phyloP scores from a whole-genome alignment of 2,329 filamentous ascomycete genomes.

The Penicillium sclerotiorum region DNA sequence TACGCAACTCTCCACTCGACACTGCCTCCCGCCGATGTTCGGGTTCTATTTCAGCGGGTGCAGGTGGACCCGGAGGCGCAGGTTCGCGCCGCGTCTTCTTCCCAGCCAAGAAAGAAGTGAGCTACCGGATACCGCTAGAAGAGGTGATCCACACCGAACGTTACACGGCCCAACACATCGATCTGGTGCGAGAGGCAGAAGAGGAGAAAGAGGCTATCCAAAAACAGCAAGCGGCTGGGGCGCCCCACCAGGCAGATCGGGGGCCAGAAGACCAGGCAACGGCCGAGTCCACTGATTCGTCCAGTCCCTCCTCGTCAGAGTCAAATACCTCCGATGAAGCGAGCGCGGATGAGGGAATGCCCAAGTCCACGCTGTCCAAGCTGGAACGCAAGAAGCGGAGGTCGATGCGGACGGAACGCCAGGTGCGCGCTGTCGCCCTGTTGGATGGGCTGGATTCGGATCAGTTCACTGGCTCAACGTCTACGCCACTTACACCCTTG shows the following conservation, averaged over 20 bases:
- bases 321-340: conserved; percentile 36
- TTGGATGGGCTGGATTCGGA: conserved; percentile 50
- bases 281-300: conserved; percentile 26
- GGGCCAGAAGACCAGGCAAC: conserved; percentile 20
- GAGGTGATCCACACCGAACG: conserved; percentile 61
- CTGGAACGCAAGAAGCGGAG: conserved; percentile 42
- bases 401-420: conserved; percentile 34
- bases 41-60: conserved; percentile 38
- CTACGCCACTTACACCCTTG: conserved; percentile 56
- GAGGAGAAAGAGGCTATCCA: neutral
- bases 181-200: conserved; percentile 43
- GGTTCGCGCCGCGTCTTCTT: conserved; percentile 47
- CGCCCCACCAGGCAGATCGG: conserved; percentile 11
- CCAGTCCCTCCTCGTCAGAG: conserved; percentile 33
- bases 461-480: conserved; percentile 40
- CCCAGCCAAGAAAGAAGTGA: conserved; percentile 60
- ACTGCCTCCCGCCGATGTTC: conserved; percentile 42
- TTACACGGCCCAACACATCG: conserved; percentile 60
- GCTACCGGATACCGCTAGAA: conserved; percentile 58
- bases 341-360: conserved; percentile 14
- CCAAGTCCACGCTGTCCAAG: conserved; percentile 16
- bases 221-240: neutral
- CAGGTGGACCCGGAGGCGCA: conserved; percentile 35
- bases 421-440: conserved; percentile 44
- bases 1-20: conserved; percentile 51